Evolutionary conservation across 192 early-diverging fungal genomes (phyloP), one percentile per base, ranked within the genome.

Genomic region (Coemansia sp.): DNA sequence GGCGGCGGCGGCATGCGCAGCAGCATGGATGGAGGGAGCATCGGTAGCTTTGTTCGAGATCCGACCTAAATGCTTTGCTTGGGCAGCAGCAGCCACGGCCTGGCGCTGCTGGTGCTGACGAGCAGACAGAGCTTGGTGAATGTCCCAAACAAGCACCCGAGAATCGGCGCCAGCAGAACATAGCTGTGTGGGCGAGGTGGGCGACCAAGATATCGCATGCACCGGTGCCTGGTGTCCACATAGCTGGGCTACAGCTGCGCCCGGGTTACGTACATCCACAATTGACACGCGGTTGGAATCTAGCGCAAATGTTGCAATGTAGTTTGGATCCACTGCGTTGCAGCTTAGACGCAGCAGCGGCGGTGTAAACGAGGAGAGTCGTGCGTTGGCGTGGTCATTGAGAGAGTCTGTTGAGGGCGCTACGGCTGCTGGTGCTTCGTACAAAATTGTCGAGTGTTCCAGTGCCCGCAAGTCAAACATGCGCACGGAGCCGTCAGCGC

Each of bases 381-480:
- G 75, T 15, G 53, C 60, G 12, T 61, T 28, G 23, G 53, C 63
- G 17, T n/a, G 62, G 36, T 39, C 45, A 9, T 40, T 12, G 12
- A 53, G 40, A 11, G 58, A 64, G 10, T 56, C 30, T 5, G 73
- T 34, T 0, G 75, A 59, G 1, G 69, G 53, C 11, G 77, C 66
- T 9, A 62, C 60, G 1, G 78, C 68, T 1, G 82, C 63, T 1
- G 83, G 81, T 3, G 92, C 87, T 71, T 99, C 97, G 67, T 98
- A 99, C 28, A 99, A 69, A 56, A 99, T 98, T 6, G 97, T 98
- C 8, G 93, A 96, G 71, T 98, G 97, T 56, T 97, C 97, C 17
- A 99, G 80, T 16, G 90, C 78, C 49, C 97, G 88, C 41, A 97
- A 80, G 80, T 99, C 97, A 79, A 99, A 99, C 87, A 96, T 89